A percentile compares a stretch with the other conserved stretches of the same genome.
phyloP scores from a whole-genome alignment of 2,329 filamentous ascomycete genomes.

The Nakataea oryzae region DNA sequence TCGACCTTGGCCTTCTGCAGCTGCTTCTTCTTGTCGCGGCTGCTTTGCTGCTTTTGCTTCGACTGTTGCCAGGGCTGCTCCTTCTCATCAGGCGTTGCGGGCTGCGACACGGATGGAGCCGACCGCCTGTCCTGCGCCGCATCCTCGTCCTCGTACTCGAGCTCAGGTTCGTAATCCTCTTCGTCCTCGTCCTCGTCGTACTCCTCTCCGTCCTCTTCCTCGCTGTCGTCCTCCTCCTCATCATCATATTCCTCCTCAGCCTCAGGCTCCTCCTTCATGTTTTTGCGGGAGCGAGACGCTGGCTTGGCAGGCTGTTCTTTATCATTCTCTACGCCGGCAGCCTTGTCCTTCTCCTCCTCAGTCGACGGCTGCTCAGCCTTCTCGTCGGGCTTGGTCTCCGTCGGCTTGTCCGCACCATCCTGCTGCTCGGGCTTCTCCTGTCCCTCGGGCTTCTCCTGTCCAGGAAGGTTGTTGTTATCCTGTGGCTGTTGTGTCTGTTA shows the following conservation, averaged over 20 bases:
- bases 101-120: conserved; percentile 16
- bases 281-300: conserved; percentile 10
- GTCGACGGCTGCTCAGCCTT: conserved; percentile 4
- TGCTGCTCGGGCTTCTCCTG: conserved; percentile 6
- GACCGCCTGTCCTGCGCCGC: conserved; percentile 3
- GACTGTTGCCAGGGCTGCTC: conserved; percentile 20
- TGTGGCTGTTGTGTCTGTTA: neutral
- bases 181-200: conserved; percentile 9
- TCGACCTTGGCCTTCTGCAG: conserved; percentile 13
- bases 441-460: conserved; percentile 6
- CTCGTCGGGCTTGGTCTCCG: conserved; percentile 5
- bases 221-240: conserved; percentile 14
- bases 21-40: conserved; percentile 13
- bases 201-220: conserved; percentile 6
- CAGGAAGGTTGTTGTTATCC: neutral
- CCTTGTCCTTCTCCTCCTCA: neutral
- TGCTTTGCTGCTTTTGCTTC: conserved; percentile 13
- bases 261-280: conserved; percentile 12
- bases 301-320: conserved; percentile 6
- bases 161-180: conserved; percentile 6
- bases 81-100: conserved; percentile 18
- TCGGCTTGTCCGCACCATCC: neutral
- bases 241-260: conserved; percentile 9
- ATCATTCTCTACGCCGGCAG: conserved; percentile 6
- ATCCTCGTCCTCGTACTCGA: conserved; percentile 14